Base-by-base conservation (phyloP, 345 rosid genomes). In the Camelina hispida region DNA sequence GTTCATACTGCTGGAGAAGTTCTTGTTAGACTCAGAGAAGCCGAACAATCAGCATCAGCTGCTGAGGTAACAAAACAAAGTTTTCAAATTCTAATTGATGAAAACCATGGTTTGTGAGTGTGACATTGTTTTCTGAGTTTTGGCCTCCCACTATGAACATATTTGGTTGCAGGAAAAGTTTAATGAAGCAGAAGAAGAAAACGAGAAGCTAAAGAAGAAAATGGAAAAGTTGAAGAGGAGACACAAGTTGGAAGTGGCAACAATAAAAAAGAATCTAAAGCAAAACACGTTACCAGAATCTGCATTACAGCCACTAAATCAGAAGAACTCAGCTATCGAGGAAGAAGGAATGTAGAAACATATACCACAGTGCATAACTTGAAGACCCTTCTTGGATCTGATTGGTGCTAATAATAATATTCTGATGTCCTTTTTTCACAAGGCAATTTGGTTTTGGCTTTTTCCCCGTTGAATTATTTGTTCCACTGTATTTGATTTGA, bases 1-100 rank as follows among this genome's bases (percentile, higher is more conserved):
- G 99, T 92, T 71, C 99, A 92, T 78, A 92, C 97, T 50, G 97
- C 99, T 32, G 98, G 98, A 76, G 98, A 94, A 81, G 89, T 94
- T 28, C 97, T 94, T 40, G 97, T 89, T 23, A 77, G 97, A 79
- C 87, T 94, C 28, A 86, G 89, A 83, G 98, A 92, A 85, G 93
- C 99, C 11, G 98, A 92, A 75, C 93, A 90, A 69, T 84, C 91
- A 9, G 88, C 97, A 65, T 77, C 93, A 57, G 79, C 68, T 63
- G 91, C 96, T 40, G 91, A 88, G 99, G 99, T 92, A 84, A 38
- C 42, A 38, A 28, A 55, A 59, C 70, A 43, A 56, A 7, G 2
- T 37, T 6, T 8, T 59, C 62, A 48, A 4, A 51, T 70, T 10
- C 38, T 20, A 18, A 42, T 5, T 4, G 9, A 57, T 59, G 59